Evolutionary conservation across 176 grass and related monocot species (phyloP).

Genomic region (Phoenix roebelenii): DNA sequence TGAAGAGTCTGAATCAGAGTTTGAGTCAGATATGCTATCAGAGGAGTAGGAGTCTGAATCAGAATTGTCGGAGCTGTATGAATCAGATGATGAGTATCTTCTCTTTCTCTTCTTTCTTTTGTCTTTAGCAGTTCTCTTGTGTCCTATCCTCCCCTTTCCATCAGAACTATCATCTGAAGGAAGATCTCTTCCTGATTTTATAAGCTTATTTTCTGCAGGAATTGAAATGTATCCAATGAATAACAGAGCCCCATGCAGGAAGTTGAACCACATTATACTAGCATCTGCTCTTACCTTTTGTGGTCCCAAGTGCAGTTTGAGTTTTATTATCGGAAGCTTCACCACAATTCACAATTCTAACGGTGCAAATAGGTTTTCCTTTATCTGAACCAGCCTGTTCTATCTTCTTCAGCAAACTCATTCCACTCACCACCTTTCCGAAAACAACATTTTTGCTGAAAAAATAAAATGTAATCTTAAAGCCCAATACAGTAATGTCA

Average conservation of each 20-base stretch:
- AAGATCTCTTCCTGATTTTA: background rate
- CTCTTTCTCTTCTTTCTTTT: slow-evolving; percentile 52
- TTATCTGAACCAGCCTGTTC: slow-evolving; percentile 34
- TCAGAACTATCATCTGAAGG: slow-evolving; percentile 17
- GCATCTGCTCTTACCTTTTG: slow-evolving; percentile 34
- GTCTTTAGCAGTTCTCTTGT: slow-evolving; percentile 19
- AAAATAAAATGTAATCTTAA: slow-evolving; percentile 18
- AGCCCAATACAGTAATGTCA: slow-evolving; percentile 4
- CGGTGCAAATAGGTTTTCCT: slow-evolving; percentile 33
- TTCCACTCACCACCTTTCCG: slow-evolving; percentile 46
- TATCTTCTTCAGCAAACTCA: slow-evolving; percentile 48
- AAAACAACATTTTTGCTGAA: slow-evolving; percentile 79
- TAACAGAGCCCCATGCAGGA: background rate
- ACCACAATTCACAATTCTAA: slow-evolving; percentile 74
- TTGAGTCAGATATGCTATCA: slow-evolving; percentile 49
- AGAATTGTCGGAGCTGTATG: slow-evolving; percentile 65
- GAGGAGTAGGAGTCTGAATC: slow-evolving; percentile 52
- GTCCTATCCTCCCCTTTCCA: slow-evolving; percentile 25
- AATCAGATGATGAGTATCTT: slow-evolving; percentile 61
- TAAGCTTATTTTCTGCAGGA: slow-evolving; percentile 50
- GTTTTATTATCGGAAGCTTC: slow-evolving; percentile 31
- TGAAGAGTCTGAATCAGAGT: slow-evolving; percentile 35
- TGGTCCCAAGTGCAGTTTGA: slow-evolving; percentile 26
- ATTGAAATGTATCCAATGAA: background rate
- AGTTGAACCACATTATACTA: background rate